Conservation (phyloP, 306 rosid species). For the Lithocarpus polystachyus region DNA sequence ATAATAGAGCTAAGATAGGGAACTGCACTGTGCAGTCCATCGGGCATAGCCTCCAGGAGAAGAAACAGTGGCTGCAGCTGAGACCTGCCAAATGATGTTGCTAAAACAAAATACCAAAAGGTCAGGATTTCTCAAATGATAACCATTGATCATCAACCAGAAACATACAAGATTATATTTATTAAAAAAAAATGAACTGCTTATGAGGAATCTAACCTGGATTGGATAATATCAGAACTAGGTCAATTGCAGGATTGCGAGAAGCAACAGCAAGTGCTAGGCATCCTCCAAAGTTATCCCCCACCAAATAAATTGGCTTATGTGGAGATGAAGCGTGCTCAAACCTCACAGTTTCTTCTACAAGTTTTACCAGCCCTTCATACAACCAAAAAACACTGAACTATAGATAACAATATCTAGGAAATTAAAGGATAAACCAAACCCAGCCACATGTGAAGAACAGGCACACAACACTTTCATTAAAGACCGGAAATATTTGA, state of each 20-base stretch:
- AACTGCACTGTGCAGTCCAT: constrained; percentile 48
- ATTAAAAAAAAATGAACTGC: constrained; percentile 6
- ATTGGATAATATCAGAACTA: constrained; percentile 64
- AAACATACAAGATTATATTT: constrained; percentile 13
- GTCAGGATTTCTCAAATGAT: constrained; percentile 28
- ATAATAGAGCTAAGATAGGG: constrained; percentile 71
- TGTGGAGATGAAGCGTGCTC: constrained; percentile 70
- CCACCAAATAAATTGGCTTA: constrained; percentile 90
- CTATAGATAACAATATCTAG: constrained; percentile 8
- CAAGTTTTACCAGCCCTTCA: constrained; percentile 83
- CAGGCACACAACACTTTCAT: not conserved
- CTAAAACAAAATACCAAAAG: constrained; percentile 42
- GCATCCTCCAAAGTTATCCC: constrained; percentile 98
- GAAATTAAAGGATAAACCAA: not conserved
- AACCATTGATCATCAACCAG: constrained; percentile 15
- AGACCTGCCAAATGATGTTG: constrained; percentile 83
- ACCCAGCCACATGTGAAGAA: not conserved
- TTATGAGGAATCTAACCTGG: constrained; percentile 54
- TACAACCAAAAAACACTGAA: constrained; percentile 3
- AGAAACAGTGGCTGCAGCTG: constrained; percentile 83
- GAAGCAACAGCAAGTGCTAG: constrained; percentile 92
- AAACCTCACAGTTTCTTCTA: constrained; percentile 66
- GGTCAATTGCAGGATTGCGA: constrained; percentile 78
- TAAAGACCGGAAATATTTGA: not conserved
- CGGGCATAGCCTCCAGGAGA: constrained; percentile 67